Conservation (phyloP, 2,329 filamentous ascomycete genomes). For the Penicillium palitans region DNA sequence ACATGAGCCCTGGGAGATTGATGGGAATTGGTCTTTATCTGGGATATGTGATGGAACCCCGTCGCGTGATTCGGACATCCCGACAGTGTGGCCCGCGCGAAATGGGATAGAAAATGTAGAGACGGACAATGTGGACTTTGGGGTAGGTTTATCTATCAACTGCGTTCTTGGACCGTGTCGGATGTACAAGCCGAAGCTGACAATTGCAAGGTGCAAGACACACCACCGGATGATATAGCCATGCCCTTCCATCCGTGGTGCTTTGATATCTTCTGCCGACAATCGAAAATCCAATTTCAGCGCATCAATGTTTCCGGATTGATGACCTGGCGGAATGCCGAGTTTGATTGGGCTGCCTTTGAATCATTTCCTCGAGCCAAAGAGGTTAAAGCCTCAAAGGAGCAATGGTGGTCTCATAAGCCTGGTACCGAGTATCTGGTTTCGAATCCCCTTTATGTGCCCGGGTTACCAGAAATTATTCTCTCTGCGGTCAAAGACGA, state of each 20-base stretch:
- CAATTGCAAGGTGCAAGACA: background rate
- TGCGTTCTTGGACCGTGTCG: background rate
- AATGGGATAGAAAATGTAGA: background rate
- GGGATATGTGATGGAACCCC: conserved; percentile 16
- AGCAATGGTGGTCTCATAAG: conserved; percentile 15
- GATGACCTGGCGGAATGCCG: conserved; percentile 19
- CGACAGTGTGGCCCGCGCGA: conserved; percentile 2
- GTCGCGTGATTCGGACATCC: conserved; percentile 8
- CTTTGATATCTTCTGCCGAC: conserved; percentile 23
- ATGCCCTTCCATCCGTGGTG: conserved; percentile 27
- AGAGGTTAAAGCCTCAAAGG: conserved; percentile 4
- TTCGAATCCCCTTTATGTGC: conserved; percentile 20
- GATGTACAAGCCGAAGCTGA: background rate
- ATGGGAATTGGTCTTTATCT: conserved; percentile 15
- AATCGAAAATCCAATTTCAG: conserved; percentile 15
- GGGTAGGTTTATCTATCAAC: conserved; percentile 3
- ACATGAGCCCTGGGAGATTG: conserved; percentile 12
- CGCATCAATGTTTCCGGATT: conserved; percentile 10
- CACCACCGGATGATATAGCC: background rate
- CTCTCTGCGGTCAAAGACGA: background rate
- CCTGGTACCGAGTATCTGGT: conserved; percentile 14
- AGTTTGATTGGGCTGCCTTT: conserved; percentile 4
- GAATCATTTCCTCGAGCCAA: conserved; percentile 7
- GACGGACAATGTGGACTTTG: conserved; percentile 8
- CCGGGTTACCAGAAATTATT: conserved; percentile 7